A percentile compares a stretch with the other conserved stretches of the same genome.
These are phyloP conservation scores for Magnaporthiopsis rhizophila DNA, from an alignment of 2,329 filamentous ascomycete genomes.

Conservation along the genomic window DNA sequence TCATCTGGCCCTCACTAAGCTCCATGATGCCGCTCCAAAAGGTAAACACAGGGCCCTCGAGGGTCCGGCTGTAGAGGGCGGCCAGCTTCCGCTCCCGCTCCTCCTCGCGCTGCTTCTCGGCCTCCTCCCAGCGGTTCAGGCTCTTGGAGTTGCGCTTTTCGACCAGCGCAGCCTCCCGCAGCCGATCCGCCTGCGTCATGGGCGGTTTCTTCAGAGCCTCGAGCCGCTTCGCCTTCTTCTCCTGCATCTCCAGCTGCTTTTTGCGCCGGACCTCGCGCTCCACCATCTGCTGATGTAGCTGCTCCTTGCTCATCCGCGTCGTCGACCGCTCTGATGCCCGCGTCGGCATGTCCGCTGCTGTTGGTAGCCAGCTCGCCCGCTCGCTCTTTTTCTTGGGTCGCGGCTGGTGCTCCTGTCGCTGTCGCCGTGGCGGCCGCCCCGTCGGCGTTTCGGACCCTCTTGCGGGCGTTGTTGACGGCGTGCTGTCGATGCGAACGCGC, in stretches of 20 bases:
- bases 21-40: constrained; percentile 90
- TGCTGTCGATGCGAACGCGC: constrained; percentile 60
- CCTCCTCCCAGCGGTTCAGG: constrained; percentile 87
- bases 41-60: constrained; percentile 82
- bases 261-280: constrained; percentile 63
- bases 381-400: constrained; percentile 54
- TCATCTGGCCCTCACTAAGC: constrained; percentile 65
- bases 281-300: constrained; percentile 62
- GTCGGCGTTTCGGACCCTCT: constrained; percentile 26
- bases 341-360: constrained; percentile 45
- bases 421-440: constrained; percentile 26
- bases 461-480: background rate
- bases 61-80: constrained; percentile 75
- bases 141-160: constrained; percentile 86
- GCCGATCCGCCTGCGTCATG: constrained; percentile 79
- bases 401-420: constrained; percentile 31
- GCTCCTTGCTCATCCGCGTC: constrained; percentile 51
- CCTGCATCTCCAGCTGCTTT: constrained; percentile 61
- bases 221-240: constrained; percentile 60
- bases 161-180: constrained; percentile 73
- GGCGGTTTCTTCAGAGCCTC: constrained; percentile 69
- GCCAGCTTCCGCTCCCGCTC: constrained; percentile 76
- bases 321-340: constrained; percentile 51
- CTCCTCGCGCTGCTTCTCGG: constrained; percentile 80
- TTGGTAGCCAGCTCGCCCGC: constrained; percentile 49